Evolutionary conservation across 768 basidiomycete genomes (phyloP).

Genomic region (Leucosporidium creatinivorum): DNA sequence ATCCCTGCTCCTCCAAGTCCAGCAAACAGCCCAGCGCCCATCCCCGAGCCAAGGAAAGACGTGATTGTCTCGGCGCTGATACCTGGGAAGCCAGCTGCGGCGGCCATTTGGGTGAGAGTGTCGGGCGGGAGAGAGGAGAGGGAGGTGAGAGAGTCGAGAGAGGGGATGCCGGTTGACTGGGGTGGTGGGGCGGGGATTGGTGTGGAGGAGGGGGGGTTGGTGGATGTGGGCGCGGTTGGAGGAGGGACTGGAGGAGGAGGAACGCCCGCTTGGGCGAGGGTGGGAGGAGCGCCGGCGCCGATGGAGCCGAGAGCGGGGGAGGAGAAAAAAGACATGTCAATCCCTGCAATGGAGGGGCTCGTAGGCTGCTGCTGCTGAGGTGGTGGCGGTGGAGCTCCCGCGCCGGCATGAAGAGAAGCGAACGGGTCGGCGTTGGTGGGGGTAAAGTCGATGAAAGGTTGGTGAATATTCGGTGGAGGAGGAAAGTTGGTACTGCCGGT

Average conservation of each 20-base stretch:
- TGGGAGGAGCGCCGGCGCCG: neutral
- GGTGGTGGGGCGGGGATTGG: neutral
- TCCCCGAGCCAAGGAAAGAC: no score
- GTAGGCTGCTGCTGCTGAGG: no score
- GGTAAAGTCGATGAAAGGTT: neutral
- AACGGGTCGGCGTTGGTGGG: neutral
- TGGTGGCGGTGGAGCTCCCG: no score
- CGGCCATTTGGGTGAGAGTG: no score
- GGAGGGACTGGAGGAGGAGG: neutral
- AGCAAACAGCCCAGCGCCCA: neutral
- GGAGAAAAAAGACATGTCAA: neutral
- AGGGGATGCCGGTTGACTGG: neutral
- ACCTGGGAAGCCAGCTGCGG: no score
- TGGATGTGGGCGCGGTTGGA: conserved; percentile 5
- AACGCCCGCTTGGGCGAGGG: neutral
- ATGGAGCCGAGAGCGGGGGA: neutral
- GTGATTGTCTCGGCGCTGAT: no score
- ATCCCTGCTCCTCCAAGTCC: neutral
- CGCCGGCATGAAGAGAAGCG: no score
- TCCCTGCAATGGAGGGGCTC: no score
- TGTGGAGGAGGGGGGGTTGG: conserved; percentile 12
- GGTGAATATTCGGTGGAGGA: no score
- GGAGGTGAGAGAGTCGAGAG: neutral
- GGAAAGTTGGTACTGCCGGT: neutral
- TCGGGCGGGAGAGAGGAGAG: no score